Evolutionary conservation across 164 flowering plant genomes (phyloP), one percentile per base, ranked within the genome.

Genomic region (Nymphaea colorata): DNA sequence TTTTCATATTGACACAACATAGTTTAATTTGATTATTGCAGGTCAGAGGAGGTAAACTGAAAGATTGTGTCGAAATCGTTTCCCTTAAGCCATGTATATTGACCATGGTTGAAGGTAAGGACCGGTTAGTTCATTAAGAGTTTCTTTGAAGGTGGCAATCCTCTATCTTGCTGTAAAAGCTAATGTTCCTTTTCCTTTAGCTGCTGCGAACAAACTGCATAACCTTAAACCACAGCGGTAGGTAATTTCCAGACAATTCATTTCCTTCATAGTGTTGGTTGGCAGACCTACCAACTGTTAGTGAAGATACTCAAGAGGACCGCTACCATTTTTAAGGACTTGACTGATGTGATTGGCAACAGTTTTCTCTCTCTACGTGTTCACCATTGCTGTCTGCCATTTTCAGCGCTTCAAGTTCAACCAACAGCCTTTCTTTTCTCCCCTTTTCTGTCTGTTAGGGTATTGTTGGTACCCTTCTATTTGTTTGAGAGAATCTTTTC

Each of bases 81-180:
- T 73, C 83, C 16, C 79, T 91, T 41, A 94, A 85, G 76, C 97
- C 98, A 18, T 87, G 89, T 73, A 59, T 83, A 73, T 71, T 93
- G 68, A 86, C 51, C 66, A 85, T 94, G 74, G 87, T 87, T 76
- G 97, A 94, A 89, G 98, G 98, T 93, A 71, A 77, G 53, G 10
- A 61, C 16, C 41, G 8, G 64, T 16, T 55, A 8, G 16, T 8
- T 16, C 12, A 8, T 8, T 8, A 8, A 10, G 16, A 55, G 59
- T 55, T 16, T 10, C 16, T 10, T 16, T 8, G 59, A 1, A 55
- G 16, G 16, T 8, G 16, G 1, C 59, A 55, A 55, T 16, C 12
- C 16, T 8, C 2, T 16, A 8, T 16, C 16, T 55, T 10, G 16
- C 59, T 8, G 59, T 55, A 8, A 16, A 55, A 55, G 16, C 16